A percentile compares a stretch with the other conserved stretches of the same genome.
Conservation (phyloP, 768 basidiomycete genomes). For the Cystofilobasidium ferigula region DNA sequence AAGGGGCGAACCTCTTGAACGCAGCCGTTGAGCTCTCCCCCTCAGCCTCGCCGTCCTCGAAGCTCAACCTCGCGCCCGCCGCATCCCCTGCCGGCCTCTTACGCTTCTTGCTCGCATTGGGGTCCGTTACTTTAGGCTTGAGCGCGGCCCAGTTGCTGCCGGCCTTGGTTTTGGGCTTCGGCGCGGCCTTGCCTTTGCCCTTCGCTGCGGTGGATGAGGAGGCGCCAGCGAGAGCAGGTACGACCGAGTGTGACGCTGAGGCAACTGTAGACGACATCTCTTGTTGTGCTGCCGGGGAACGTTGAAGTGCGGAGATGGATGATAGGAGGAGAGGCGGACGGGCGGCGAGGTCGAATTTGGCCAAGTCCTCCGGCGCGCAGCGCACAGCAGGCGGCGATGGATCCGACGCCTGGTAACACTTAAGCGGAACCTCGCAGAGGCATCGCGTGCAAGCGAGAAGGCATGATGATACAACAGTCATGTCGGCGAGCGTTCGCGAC, state of each 20-base stretch:
- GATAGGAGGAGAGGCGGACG: too few relatives aligned
- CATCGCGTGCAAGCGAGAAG: neutral
- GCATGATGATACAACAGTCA: neutral
- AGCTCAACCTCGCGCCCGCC: neutral
- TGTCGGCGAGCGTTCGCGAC: too few relatives aligned
- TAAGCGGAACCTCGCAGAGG: neutral
- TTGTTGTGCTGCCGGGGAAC: too few relatives aligned
- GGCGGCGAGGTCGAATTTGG: neutral
- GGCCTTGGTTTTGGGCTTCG: conserved; percentile 16
- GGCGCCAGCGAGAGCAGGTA: neutral
- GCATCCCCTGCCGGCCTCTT: conserved; percentile 7
- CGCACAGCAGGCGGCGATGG: too few relatives aligned
- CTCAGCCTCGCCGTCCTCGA: neutral
- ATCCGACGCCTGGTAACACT: too few relatives aligned
- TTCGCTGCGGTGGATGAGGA: neutral
- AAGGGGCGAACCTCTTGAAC: conserved; percentile 13
- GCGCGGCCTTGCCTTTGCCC: conserved; percentile 7
- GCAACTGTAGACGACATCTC: neutral
- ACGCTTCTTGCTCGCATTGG: conserved; percentile 18
- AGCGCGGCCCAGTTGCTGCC: conserved; percentile 25
- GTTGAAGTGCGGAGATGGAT: too few relatives aligned
- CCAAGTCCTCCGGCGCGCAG: too few relatives aligned
- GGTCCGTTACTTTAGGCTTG: conserved; percentile 13
- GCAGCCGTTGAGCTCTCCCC: conserved; percentile 1
- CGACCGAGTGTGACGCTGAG: conserved; percentile 6